Percentiles rank a stretch among this genome's conserved stretches.
phyloP scores from a whole-genome alignment of 78 protist genomes.

The Dictyostelium purpureum region DNA sequence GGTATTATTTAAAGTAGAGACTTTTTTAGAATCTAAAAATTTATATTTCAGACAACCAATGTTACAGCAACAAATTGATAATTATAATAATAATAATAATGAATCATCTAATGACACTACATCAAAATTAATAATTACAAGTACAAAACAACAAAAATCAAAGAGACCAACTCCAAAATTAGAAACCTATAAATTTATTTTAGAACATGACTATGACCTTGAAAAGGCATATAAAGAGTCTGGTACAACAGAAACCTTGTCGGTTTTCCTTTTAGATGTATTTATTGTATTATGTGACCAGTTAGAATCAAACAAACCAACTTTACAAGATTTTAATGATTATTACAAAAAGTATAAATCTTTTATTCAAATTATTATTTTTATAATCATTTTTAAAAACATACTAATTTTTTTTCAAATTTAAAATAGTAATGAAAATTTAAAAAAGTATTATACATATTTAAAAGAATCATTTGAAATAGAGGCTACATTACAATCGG shows the following conservation, averaged over 20 bases:
- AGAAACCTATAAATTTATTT: background rate
- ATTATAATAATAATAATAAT: background rate
- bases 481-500: background rate
- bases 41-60: background rate
- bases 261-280: background rate
- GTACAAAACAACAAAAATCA: background rate
- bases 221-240: too few relatives aligned
- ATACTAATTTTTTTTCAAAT: too few relatives aligned
- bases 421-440: background rate
- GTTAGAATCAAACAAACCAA: background rate
- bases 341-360: background rate
- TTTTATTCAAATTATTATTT: too few relatives aligned
- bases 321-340: background rate
- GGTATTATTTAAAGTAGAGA: too few relatives aligned
- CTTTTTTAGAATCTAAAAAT: background rate
- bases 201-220: background rate
- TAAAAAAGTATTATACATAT: background rate
- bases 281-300: background rate
- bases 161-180: background rate
- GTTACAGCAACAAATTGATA: background rate
- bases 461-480: conserved; percentile 2
- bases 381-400: too few relatives aligned
- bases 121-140: background rate
- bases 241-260: too few relatives aligned
- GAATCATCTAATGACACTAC: background rate